These are phyloP conservation scores for Phytophthora fragariae DNA, from an alignment of 352 stramenopile species.

Conservation along the genomic window DNA sequence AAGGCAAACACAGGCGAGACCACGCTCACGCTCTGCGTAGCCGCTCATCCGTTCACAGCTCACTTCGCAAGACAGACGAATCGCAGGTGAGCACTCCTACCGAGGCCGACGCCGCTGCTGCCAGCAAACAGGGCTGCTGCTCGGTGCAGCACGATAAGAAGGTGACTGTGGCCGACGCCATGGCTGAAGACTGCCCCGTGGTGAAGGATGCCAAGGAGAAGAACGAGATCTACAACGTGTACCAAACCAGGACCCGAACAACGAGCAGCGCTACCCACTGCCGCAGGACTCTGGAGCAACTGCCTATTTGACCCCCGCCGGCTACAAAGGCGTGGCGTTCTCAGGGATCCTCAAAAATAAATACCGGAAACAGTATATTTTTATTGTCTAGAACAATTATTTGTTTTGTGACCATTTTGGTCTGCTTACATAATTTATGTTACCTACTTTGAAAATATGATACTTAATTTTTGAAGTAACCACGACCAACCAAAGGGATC, in stretches of 20 bases:
- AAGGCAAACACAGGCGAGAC: too few relatives aligned
- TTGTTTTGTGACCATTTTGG: too few relatives aligned
- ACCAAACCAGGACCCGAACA: slow-evolving; percentile 96
- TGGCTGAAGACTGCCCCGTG: slow-evolving; percentile 64
- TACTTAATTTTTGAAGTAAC: too few relatives aligned
- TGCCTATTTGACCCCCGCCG: too few relatives aligned
- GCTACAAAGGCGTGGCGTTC: too few relatives aligned
- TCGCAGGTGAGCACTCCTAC: slow-evolving; percentile 55
- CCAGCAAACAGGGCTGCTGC: slow-evolving; percentile 45
- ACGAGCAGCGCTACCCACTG: slow-evolving; percentile 91
- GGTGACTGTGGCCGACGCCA: slow-evolving; percentile 29
- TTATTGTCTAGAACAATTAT: too few relatives aligned
- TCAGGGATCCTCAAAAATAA: too few relatives aligned
- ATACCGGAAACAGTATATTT: too few relatives aligned
- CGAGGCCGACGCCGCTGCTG: slow-evolving; percentile 15
- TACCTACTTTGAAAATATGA: too few relatives aligned
- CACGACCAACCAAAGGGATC: too few relatives aligned
- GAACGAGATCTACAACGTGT: slow-evolving; percentile 96
- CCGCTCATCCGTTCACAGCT: slow-evolving; percentile 21
- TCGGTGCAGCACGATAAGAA: slow-evolving; percentile 72
- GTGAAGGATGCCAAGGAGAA: slow-evolving; percentile 43
- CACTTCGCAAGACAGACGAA: slow-evolving; percentile 15
- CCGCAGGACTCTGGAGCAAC: slow-evolving; percentile 63
- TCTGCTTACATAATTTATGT: too few relatives aligned
- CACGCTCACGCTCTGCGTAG: not conserved